Base-by-base conservation (phyloP, 2,329 filamentous ascomycete genomes). In the Stemphylium vesicarium region DNA sequence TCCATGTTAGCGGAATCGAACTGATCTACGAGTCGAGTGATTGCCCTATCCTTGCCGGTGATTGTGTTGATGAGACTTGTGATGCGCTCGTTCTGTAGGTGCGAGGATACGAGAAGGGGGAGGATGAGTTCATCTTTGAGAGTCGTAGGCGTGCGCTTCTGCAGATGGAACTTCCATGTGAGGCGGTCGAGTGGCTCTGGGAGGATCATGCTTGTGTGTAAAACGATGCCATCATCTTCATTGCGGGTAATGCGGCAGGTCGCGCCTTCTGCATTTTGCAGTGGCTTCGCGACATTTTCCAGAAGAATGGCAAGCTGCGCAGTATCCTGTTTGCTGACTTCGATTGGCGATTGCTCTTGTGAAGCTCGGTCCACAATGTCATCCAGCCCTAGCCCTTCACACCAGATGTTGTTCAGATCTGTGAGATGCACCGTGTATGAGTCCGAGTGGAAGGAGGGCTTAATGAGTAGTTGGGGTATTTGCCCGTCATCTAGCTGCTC, bases 341-440 rank as follows among this genome's bases (percentile, higher is more conserved):
- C 89, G 57, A 94, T 92, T 57, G 84, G 87, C 13, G 88, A 90
- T 63, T 86, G 82, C 62, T 88, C 82, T 20, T 82, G 76, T 51
- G 84, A 79, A 26, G 85, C 88, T 55, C 88, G 84, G 55, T 81
- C 77, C 50, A 87, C 81, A 52, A 94, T 88, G 10, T 79, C 80
- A n/a, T 79, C 80, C 18, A 85, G 79, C 51, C 86, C 82, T 18
- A 92, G 76, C 8, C 73, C 80, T 74, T 93, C 90, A 22, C 79
- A 76, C 90, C 90, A 95, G n/a, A 92, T 78, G 61, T 87, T 84
- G 68, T 84, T 86, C 55, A 92, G 80, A 69, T 94, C 90, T 2
- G 89, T 91, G 35, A 94, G 70, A 53, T 85, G 81, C 24, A 93
- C 71, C 2, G 78, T 81, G 76, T 93, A 93, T 10, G 85, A 82